phyloP scores from a whole-genome alignment of 768 basidiomycete genomes.

The Coprinopsis strossmayeri region DNA sequence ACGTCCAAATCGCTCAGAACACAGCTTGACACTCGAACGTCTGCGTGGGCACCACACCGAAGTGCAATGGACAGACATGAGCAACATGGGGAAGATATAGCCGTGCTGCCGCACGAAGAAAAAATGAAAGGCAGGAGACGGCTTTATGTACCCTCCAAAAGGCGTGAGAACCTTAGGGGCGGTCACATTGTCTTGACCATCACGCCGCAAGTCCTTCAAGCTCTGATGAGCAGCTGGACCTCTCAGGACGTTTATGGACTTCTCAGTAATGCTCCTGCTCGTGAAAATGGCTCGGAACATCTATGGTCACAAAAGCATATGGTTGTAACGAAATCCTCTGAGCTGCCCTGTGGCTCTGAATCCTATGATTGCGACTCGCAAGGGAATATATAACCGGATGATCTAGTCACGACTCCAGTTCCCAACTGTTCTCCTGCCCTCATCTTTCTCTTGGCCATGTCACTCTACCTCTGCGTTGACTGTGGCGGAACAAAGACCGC shows the following conservation, averaged over 20 bases:
- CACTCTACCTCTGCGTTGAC: conserved; percentile 76
- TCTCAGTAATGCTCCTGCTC: not conserved
- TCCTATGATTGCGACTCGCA: no score
- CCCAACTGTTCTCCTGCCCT: not conserved
- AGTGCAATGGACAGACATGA: conserved; percentile 56
- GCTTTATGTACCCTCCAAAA: not conserved
- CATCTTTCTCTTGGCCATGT: conserved; percentile 27
- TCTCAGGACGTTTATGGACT: not conserved
- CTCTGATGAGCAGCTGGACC: not conserved
- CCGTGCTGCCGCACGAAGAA: conserved; percentile 78
- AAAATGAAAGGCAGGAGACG: conserved; percentile 10
- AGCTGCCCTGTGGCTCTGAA: no score
- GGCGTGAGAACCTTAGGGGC: conserved; percentile 9
- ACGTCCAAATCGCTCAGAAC: conserved; percentile 69
- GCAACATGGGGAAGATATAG: conserved; percentile 84
- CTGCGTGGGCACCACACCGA: conserved; percentile 42
- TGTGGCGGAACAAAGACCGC: conserved; percentile 89
- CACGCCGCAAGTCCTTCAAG: no score
- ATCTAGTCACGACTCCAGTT: not conserved
- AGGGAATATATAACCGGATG: not conserved
- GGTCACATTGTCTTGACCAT: no score
- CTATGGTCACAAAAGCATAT: no score
- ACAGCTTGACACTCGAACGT: conserved; percentile 89
- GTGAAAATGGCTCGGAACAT: no score
- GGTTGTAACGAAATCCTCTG: no score